Evolutionary conservation across 2,329 filamentous ascomycete species (phyloP).

Genomic region (Nemania sp.): DNA sequence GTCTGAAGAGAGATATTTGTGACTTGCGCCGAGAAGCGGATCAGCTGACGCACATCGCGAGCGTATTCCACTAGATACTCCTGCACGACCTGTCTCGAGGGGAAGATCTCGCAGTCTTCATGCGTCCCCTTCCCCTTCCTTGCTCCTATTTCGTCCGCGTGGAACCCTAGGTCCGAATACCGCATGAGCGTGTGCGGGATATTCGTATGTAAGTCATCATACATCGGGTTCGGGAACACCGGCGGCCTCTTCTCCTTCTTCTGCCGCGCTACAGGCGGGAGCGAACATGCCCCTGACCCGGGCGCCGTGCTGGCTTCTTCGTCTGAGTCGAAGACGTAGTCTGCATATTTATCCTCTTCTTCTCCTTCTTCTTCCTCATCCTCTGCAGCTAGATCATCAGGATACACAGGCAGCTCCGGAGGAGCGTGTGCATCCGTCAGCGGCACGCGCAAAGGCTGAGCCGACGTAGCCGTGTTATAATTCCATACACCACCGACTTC

Average conservation of each 20-base stretch:
- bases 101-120: constrained; percentile 68
- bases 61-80: constrained; percentile 76
- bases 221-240: constrained; percentile 80
- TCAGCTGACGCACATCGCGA: constrained; percentile 64
- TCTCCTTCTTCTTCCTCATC: neutral
- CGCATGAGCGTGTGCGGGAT: constrained; percentile 81
- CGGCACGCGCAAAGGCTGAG: constrained; percentile 59
- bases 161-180: constrained; percentile 72
- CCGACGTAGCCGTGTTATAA: constrained; percentile 57
- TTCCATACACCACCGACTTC: constrained; percentile 85
- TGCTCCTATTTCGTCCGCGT: constrained; percentile 40
- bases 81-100: constrained; percentile 69
- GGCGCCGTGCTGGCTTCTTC: constrained; percentile 26
- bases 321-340: constrained; percentile 26
- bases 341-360: constrained; percentile 18
- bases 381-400: constrained; percentile 24
- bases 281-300: constrained; percentile 22
- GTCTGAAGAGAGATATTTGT: constrained; percentile 47
- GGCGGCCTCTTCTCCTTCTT: constrained; percentile 44
- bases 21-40: constrained; percentile 73
- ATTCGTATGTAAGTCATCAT: constrained; percentile 82
- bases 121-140: constrained; percentile 14
- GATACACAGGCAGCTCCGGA: constrained; percentile 65
- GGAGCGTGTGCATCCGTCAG: constrained; percentile 67
- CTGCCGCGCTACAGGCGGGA: constrained; percentile 8